Evolutionary conservation across 108 stramenopile species (phyloP), one percentile per base, ranked within the genome.

Genomic region (Stephanodiscus minutulus): DNA sequence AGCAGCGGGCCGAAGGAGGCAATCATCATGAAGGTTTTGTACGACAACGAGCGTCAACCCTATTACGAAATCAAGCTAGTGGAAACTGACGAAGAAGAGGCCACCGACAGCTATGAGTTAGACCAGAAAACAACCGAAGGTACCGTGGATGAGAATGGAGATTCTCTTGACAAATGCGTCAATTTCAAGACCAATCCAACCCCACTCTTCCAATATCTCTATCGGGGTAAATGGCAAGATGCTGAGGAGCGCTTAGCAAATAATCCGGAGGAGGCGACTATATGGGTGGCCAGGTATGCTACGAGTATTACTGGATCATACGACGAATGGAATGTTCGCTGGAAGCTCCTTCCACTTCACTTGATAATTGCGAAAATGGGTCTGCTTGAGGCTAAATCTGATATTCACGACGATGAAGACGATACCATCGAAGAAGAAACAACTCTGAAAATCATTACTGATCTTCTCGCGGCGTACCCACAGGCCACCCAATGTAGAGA

Each of bases 261-360:
- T 66, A 56, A 77, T 66, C 77, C 77, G 7, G 69, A 77, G 12
- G 77, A 77, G 43, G 77, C 77, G 9, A 65, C 68, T 49, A 54
- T 60, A 13, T 77, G 76, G 76, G 76, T 77, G 8, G 44, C 66
- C 7, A 52, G 76, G 18, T 70, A 70, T 55, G 44, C 53, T 0
- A 52, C 27, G 12, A 54, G 20, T 18, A n/a, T 10, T 7, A 15
- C 22, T 9, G 53, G 39, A 13, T 28, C 41, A 43, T 25, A 24
- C 5, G 54, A 59, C 20, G 48, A 36, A 29, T n/a, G 44, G n/a
- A 52, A 39, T 21, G 27, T 68, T 41, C 52, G 76, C 17, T 77
- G 76, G 77, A 57, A 64, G 24, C 77, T 77, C 7, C 77, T 77
- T 15, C 77, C 77, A 13, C 64, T 77, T 48, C 77, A 77, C 44